Base-by-base conservation (phyloP, 805 yeast species). In the Tetrapisispora fleetii region DNA sequence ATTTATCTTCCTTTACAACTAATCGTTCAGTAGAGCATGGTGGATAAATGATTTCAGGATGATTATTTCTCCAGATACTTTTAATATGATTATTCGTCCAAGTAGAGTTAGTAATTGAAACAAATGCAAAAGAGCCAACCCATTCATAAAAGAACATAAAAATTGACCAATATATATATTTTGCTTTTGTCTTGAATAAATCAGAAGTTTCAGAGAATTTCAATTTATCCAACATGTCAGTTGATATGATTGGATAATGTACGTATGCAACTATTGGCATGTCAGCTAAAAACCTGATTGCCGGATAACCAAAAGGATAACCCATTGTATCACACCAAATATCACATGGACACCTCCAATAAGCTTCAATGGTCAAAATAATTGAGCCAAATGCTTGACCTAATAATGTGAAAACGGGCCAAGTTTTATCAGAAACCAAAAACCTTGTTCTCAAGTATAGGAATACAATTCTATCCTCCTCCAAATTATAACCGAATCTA, bases 241-340 rank as follows among this genome's bases (percentile, higher is more conserved):
- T 67, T 40, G 95, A 95, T 33, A 93, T 81, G 17, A 90, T 78
- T 1, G 99, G 99, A 69, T 85, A 93, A 67, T 93, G 99, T n/a
- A 88, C 86, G 60, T 93, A 93, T 0, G 96, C 79, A 22, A 84
- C 68, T 27, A 93, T 76, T 0, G 99, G 99, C 28, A 88, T 69
- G 51, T 75, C 74, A 36, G 85, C 71, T 18, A 55, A 16, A 43
- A 79, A 66, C 54, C 70, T 60, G 0, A 85, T 79, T 21, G 83
- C 60, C 1, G 87, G 85, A 64, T 89, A 91, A 22, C 83, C 70
- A 50, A 91, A 93, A 3, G 99, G 97, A 47, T 85, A 80, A 0
- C 99, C 99, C 77, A 88, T 83, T 1, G 99, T 90, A 60, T 93
- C 99, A 35, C 93, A 74, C 79, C 89, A 88, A n/a, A 88, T 73